Conservation (phyloP, 2,329 filamentous ascomycete species). For the Colletotrichum musicola region DNA sequence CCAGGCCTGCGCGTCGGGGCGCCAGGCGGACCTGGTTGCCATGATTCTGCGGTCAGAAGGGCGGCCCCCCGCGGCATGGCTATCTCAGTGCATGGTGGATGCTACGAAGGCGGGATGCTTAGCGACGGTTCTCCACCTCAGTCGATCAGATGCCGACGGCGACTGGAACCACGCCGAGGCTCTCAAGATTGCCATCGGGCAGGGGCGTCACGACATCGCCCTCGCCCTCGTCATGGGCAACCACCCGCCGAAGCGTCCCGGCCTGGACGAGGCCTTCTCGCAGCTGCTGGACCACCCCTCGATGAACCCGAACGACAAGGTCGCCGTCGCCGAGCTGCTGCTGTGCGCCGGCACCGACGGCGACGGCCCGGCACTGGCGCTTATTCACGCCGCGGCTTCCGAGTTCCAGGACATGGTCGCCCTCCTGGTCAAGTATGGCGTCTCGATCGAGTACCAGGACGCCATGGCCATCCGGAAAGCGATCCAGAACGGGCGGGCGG, state of each 20-base stretch:
- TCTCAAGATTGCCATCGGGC: slow-evolving; percentile 61
- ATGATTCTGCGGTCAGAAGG: slow-evolving; percentile 64
- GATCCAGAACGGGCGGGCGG: slow-evolving; percentile 59
- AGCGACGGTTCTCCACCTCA: slow-evolving; percentile 63
- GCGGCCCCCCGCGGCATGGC: slow-evolving; percentile 55
- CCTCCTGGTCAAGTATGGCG: slow-evolving; percentile 66
- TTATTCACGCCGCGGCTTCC: slow-evolving; percentile 61
- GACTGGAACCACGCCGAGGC: slow-evolving; percentile 65
- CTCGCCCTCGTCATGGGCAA: slow-evolving; percentile 67
- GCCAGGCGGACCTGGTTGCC: slow-evolving; percentile 59
- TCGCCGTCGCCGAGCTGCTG: slow-evolving; percentile 66
- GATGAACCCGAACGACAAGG: slow-evolving; percentile 62
- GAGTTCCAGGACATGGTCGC: slow-evolving; percentile 67
- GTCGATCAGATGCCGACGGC: slow-evolving; percentile 65
- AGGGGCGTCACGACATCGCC: slow-evolving; percentile 65
- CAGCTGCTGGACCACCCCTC: slow-evolving; percentile 60
- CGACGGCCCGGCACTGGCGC: slow-evolving; percentile 59
- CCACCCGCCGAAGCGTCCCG: slow-evolving; percentile 61
- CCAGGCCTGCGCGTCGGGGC: slow-evolving; percentile 61
- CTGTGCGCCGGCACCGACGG: slow-evolving; percentile 70
- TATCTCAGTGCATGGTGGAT: slow-evolving; percentile 65
- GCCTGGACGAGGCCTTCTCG: slow-evolving; percentile 64
- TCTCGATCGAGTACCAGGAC: slow-evolving; percentile 67
- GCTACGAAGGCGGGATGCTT: slow-evolving; percentile 63
- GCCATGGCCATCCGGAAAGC: slow-evolving; percentile 63